Base-by-base conservation (phyloP, 2,329 filamentous ascomycete genomes). In the Aspergillus ruber region DNA sequence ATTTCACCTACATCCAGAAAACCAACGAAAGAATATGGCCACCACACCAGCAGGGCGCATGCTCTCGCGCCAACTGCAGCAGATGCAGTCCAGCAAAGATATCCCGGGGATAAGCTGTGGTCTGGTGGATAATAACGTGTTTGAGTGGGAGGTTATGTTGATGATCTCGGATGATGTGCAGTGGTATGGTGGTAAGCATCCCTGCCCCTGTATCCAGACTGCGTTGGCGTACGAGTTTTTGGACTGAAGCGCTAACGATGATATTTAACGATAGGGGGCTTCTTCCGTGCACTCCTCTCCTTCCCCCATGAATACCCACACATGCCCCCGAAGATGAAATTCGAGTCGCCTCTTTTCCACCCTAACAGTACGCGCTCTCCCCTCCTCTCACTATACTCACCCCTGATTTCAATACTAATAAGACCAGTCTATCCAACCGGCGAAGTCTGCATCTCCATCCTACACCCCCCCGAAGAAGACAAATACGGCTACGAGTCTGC, bases 61-160 rank as follows among this genome's bases (percentile, higher is more conserved):
- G 55, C 82, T 98, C 42, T 75, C 80, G 59, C 83, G 87, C 48
- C 91, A 97, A 72, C 82, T 97, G 56, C 95, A 95, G 74, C 85
- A 94, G 66, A 97, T 98, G 82, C 88, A 95, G 71, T 83, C 80
- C 20, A 85, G 88, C 67, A 91, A 90, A 65, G 90, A 95, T 69
- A 86, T 97, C 42, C 89, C 89, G 0, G 93, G 91, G 45, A 95
- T 97, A 63, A 96, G 90, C 52, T 95, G 89, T 61, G 93, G 93
- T 0, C 75, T 98, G 39, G 83, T 90, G 45, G 83, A 85, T 61
- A 87, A 86, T 67, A 86, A 95, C 66, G 83, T 97, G 8, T 96
- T 96, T 57, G 87, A 95, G 74, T 98, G 93, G 93, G 90, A 97
- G 70, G 90, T 97, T 17, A 95, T 96, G 87, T 82, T 98, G 51